phyloP scores from a whole-genome alignment of 2,329 filamentous ascomycete genomes.

The Aschersonia sp. region DNA sequence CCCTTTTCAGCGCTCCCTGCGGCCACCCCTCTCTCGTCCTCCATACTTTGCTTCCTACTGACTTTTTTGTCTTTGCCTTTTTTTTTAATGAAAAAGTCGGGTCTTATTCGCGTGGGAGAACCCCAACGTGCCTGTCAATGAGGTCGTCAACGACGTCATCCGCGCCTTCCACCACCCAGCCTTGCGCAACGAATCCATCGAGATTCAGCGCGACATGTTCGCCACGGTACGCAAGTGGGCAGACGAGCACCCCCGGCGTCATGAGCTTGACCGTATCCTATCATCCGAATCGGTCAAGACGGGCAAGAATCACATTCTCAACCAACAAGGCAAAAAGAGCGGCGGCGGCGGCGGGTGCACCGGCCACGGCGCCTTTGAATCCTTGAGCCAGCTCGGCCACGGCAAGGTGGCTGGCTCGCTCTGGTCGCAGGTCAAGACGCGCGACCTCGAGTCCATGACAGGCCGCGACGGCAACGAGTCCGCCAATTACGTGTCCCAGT shows the following conservation, averaged over 20 bases:
- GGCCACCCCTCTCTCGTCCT: no score
- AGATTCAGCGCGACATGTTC: conserved; percentile 84
- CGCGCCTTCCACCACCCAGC: conserved; percentile 85
- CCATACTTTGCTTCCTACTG: no score
- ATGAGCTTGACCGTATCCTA: conserved; percentile 59
- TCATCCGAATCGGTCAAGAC: conserved; percentile 69
- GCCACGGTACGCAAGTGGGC: conserved; percentile 72
- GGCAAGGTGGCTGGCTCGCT: conserved; percentile 44
- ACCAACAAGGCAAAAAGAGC: conserved; percentile 15
- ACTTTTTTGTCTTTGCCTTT: not conserved
- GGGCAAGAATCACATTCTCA: conserved; percentile 63
- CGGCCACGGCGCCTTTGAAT: conserved; percentile 28
- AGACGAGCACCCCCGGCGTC: conserved; percentile 49
- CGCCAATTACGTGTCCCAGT: conserved; percentile 21
- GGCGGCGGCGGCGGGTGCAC: conserved; percentile 16
- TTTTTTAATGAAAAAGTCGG: conserved; percentile 22
- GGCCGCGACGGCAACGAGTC: conserved; percentile 27
- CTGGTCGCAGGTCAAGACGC: conserved; percentile 45
- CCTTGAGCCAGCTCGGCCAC: conserved; percentile 31
- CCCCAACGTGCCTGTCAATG: conserved; percentile 63
- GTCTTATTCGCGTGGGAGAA: conserved; percentile 91
- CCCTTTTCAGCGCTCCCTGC: no score
- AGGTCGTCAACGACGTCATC: conserved; percentile 69
- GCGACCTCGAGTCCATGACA: conserved; percentile 41
- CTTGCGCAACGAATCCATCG: conserved; percentile 56